These are phyloP conservation scores for Calocybe gangraenosa DNA, from an alignment of 768 basidiomycete genomes.

Conservation along the genomic window DNA sequence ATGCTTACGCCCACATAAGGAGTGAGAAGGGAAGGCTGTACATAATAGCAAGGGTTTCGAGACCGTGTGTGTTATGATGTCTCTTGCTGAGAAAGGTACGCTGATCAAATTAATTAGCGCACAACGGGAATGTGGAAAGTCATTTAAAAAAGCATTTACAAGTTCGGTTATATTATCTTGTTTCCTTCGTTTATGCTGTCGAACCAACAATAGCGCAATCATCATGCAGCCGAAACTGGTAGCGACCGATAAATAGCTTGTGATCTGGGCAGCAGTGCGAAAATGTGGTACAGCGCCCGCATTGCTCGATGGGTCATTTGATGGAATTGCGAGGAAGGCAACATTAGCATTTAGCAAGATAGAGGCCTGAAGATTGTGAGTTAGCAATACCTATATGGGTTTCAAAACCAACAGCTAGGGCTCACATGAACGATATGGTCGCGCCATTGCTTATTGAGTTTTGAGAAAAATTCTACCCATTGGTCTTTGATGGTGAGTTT, in stretches of 20 bases:
- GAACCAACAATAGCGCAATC: conserved; percentile 37
- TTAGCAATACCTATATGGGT: not conserved
- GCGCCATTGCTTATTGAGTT: conserved; percentile 34
- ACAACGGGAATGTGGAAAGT: not conserved
- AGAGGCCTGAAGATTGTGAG: conserved; percentile 28
- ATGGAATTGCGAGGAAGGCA: conserved; percentile 43
- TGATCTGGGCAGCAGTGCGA: conserved; percentile 29
- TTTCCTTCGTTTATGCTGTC: conserved; percentile 32
- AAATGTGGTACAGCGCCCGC: conserved; percentile 5
- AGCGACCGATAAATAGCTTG: conserved; percentile 41
- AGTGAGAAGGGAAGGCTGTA: conserved; percentile 11
- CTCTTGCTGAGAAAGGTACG: not conserved
- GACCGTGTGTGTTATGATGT: not conserved
- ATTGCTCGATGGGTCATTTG: conserved; percentile 33
- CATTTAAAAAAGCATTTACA: conserved; percentile 29
- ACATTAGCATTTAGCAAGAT: conserved; percentile 48
- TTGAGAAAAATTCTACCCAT: conserved; percentile 37
- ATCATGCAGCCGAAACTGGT: conserved; percentile 38
- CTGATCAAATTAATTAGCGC: not conserved
- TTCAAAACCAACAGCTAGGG: not conserved
- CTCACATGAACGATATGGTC: conserved; percentile 42
- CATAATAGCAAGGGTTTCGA: conserved; percentile 4
- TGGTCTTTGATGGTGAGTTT: conserved; percentile 27
- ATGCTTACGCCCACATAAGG: conserved; percentile 7
- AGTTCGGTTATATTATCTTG: conserved; percentile 26